Evolutionary conservation across 257 asterid species (phyloP), one percentile per base, ranked within the genome.

Genomic region (Rauvolfia tetraphylla): DNA sequence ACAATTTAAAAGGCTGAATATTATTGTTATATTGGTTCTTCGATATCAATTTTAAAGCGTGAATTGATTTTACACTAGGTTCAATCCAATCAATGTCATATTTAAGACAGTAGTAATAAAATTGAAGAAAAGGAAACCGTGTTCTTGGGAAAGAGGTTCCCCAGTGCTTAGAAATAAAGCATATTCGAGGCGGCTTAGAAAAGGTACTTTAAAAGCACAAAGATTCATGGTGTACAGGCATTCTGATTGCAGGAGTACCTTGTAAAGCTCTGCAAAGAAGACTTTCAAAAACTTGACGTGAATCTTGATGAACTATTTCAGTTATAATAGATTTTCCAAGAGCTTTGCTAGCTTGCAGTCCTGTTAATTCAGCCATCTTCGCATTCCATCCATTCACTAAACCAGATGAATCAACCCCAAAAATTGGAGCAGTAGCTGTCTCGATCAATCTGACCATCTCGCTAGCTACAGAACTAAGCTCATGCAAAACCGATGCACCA

Each of bases 351-450:
- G 80, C 82, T 57, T 79, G 81, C 33, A 90, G 75, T 46, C 90
- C 91, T 4, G 91, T 91, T 72, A 91, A 77, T 81, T 91, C 96
- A 70, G 80, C 78, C 81, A 91, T 88, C 81, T 90, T 89, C 34
- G 79, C 58, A 58, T 91, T 91, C 97, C 95, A 91, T 46, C 92
- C 92, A 80, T 89, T 89, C 74, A 89, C 78, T 69, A 80, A 31
- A 59, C 92, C 92, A 10, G 84, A 83, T 51, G 75, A 75, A 83
- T 89, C 89, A 18, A 88, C 95, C 63, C 89, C 91, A 57, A 91
- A 89, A 54, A 91, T 86, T 10, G 97, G 97, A 68, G 83, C 92
- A 29, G 79, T 81, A 6, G 93, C 92, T 11, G 88, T 89, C 75
- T 91, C 97, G 38, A 91, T 83, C 81, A 89, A 69, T 54, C 89